A percentile compares a stretch with the other conserved stretches of the same genome.
Evolutionary conservation across 352 stramenopile species (phyloP).

Genomic region (Lagenidium giganteum): DNA sequence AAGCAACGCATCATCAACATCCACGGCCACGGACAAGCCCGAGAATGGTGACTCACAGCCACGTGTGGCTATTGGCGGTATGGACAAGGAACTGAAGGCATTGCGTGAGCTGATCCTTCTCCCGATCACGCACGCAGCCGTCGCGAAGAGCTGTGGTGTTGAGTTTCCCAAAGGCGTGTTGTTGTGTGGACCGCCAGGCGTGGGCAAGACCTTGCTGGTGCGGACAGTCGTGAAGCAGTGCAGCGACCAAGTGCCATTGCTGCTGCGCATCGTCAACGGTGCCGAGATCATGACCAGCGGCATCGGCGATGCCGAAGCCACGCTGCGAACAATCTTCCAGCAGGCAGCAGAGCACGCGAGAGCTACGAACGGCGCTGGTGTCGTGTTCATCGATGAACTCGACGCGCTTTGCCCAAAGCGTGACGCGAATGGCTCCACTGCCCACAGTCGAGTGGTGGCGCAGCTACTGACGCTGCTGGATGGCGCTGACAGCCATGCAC

Average conservation of each 20-base stretch:
- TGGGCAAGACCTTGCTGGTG: slow-evolving; percentile 81
- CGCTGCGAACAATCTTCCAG: slow-evolving; percentile 57
- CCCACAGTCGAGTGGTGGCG: slow-evolving; percentile 85
- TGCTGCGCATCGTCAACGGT: slow-evolving; percentile 73
- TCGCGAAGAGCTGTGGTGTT: slow-evolving; percentile 27
- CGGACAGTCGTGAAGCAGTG: slow-evolving; percentile 61
- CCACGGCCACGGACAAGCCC: too few species aligned
- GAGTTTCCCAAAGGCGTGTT: slow-evolving; percentile 72
- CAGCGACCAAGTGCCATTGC: slow-evolving; percentile 32
- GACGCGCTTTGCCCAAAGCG: slow-evolving; percentile 94
- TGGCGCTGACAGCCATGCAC: slow-evolving; percentile 62
- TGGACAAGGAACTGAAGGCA: slow-evolving; percentile 53
- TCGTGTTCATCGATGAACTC: slow-evolving; percentile 96
- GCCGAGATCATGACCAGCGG: slow-evolving; percentile 75
- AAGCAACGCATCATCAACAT: not conserved
- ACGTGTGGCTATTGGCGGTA: slow-evolving; percentile 63
- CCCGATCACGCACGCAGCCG: slow-evolving; percentile 27
- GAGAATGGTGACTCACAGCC: too few species aligned
- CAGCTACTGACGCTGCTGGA: slow-evolving; percentile 96
- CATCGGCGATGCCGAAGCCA: slow-evolving; percentile 60
- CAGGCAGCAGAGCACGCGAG: slow-evolving; percentile 23
- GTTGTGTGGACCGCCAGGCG: slow-evolving; percentile 68
- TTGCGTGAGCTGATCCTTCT: slow-evolving; percentile 73
- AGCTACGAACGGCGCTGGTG: slow-evolving; percentile 27
- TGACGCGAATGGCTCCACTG: slow-evolving; percentile 41